These are phyloP conservation scores for Helicocarpus griseus DNA, from an alignment of 2,329 filamentous ascomycete species.

Conservation along the genomic window DNA sequence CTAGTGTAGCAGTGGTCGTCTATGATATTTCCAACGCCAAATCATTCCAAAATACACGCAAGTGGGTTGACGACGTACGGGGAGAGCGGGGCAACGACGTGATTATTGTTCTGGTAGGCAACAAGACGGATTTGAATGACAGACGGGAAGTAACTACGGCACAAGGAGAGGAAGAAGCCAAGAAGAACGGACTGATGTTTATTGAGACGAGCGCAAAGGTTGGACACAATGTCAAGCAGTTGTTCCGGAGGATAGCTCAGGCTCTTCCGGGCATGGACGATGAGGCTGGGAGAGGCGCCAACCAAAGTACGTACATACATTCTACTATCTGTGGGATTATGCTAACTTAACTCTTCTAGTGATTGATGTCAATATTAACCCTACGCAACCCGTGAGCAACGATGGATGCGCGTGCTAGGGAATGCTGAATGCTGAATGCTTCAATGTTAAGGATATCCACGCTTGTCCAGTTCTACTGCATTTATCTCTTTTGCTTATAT, in stretches of 20 bases:
- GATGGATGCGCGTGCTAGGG: slow-evolving; percentile 61
- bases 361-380: slow-evolving; percentile 87
- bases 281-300: slow-evolving; percentile 65
- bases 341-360: slow-evolving; percentile 40
- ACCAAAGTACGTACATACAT: slow-evolving; percentile 59
- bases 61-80: slow-evolving; percentile 98
- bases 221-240: slow-evolving; percentile 92
- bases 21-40: slow-evolving; percentile 98
- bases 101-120: slow-evolving; percentile 95
- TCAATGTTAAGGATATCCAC: slow-evolving; percentile 5
- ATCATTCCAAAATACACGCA: slow-evolving; percentile 96
- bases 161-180: slow-evolving; percentile 95
- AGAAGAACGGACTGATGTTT: slow-evolving; percentile 97
- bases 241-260: slow-evolving; percentile 97
- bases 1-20: slow-evolving; percentile 92
- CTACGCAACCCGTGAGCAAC: slow-evolving; percentile 55
- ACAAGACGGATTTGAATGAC: slow-evolving; percentile 98
- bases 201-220: slow-evolving; percentile 98
- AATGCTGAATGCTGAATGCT: slow-evolving; percentile 4
- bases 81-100: slow-evolving; percentile 97
- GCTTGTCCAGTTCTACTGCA: not conserved
- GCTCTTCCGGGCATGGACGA: slow-evolving; percentile 96
- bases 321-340: not conserved
- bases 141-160: slow-evolving; percentile 95
- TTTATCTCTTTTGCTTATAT: not conserved